Evolutionary conservation across 1,284 basidiomycete genomes (phyloP).

Genomic region (Tilletiaria anomala): DNA sequence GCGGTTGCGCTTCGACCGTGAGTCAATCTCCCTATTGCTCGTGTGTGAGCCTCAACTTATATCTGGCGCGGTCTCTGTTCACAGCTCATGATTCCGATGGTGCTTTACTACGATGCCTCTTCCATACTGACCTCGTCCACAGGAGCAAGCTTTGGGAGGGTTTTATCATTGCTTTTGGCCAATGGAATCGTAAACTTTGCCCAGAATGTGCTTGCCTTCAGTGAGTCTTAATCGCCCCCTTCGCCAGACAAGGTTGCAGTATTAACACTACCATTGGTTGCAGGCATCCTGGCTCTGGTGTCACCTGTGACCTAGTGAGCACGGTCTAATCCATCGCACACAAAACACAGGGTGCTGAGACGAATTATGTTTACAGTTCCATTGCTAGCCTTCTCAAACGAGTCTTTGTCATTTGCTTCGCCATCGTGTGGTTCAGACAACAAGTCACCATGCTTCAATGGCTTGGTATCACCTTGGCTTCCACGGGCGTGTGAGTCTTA

Average conservation of each 20-base stretch:
- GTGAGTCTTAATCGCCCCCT: no score
- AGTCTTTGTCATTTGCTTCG: constrained; percentile 92
- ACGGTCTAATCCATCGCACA: no score
- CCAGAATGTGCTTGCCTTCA: constrained; percentile 93
- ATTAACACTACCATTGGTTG: neutral
- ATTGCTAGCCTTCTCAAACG: constrained; percentile 58
- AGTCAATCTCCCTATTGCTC: no score
- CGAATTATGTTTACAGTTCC: no score
- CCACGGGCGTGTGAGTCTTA: constrained; percentile 75
- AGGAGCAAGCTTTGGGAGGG: no score
- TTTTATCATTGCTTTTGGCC: constrained; percentile 61
- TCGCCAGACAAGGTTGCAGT: neutral
- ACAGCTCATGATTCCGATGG: neutral
- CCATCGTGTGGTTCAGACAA: constrained; percentile 93
- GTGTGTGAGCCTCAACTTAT: no score
- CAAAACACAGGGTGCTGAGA: no score
- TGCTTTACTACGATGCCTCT: neutral
- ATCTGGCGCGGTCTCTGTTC: neutral
- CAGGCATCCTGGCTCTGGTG: constrained; percentile 79
- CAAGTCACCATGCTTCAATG: constrained; percentile 64
- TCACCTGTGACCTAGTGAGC: constrained; percentile 96
- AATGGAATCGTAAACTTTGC: constrained; percentile 93
- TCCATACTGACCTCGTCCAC: no score
- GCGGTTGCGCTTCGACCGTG: neutral
- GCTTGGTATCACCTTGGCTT: constrained; percentile 75